phyloP scores from a whole-genome alignment of 78 protist genomes.

The Salpingoeca rosetta region DNA sequence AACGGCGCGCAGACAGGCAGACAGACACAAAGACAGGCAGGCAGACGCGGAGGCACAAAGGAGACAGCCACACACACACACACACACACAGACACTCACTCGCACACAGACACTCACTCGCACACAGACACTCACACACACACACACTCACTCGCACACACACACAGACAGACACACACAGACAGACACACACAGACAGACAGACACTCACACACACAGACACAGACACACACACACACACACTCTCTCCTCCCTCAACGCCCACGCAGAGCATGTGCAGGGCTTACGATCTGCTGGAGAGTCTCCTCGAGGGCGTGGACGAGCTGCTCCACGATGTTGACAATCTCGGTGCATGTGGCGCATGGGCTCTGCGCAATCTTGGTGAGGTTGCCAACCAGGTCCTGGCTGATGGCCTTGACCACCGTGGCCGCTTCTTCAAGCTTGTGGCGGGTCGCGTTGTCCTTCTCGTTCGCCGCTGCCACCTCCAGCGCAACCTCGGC shows the following conservation, averaged over 20 bases:
- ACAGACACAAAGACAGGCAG: neutral
- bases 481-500: neutral
- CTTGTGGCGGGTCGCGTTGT: neutral
- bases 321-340: neutral
- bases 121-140: too few species aligned
- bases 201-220: too few species aligned
- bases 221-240: too few species aligned
- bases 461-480: neutral
- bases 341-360: neutral
- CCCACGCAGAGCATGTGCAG: too few species aligned
- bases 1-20: neutral
- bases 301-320: neutral
- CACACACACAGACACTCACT: slow-evolving; percentile 6
- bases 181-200: too few species aligned
- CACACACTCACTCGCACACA: too few species aligned
- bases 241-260: too few species aligned
- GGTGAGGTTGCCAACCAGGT: neutral
- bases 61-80: neutral
- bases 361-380: neutral
- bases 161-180: too few species aligned
- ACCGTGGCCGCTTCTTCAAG: neutral
- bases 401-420: neutral
- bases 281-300: neutral
- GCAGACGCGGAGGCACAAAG: neutral
- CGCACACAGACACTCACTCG: neutral